phyloP scores from a whole-genome alignment of 805 yeast genomes.

The Candida caryicola region DNA sequence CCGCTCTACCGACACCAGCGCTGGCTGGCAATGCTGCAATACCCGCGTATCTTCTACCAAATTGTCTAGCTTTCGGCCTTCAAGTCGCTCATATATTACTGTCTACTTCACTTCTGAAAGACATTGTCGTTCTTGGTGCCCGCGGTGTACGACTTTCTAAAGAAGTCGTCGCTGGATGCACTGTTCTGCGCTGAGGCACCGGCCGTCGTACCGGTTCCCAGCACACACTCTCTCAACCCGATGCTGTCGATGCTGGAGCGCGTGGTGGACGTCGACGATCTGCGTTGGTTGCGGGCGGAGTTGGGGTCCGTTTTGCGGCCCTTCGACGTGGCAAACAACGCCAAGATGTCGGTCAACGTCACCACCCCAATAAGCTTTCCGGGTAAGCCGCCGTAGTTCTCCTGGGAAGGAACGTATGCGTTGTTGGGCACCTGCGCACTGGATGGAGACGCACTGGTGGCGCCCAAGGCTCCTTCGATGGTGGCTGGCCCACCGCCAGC shows the following conservation, averaged over 20 bases:
- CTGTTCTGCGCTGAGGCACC: constrained; percentile 1
- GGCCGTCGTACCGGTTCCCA: neutral
- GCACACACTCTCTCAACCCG: neutral
- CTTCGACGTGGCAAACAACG: constrained; percentile 62
- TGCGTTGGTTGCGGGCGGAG: constrained; percentile 83
- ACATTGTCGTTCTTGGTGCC: constrained; percentile 3
- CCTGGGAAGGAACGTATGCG: constrained; percentile 13
- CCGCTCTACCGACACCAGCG: too few species aligned
- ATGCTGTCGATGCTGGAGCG: constrained; percentile 11
- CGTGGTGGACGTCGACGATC: constrained; percentile 46
- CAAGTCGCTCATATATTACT: neutral
- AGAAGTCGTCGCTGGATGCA: constrained; percentile 3
- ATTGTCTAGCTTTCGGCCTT: too few species aligned
- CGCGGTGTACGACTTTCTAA: constrained; percentile 5
- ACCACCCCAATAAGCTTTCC: constrained; percentile 90
- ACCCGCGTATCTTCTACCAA: too few species aligned
- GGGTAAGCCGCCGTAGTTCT: constrained; percentile 51
- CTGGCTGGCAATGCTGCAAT: too few species aligned
- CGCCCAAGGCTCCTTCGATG: constrained; percentile 17
- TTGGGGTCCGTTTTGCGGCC: constrained; percentile 82
- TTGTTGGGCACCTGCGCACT: constrained; percentile 19
- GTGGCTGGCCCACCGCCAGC: constrained; percentile 18
- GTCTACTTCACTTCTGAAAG: neutral
- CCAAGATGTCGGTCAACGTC: constrained; percentile 85
- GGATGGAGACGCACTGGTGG: constrained; percentile 7